Evolutionary conservation across 2,329 filamentous ascomycete genomes (phyloP).

Genomic region (Paraphoma sp.): DNA sequence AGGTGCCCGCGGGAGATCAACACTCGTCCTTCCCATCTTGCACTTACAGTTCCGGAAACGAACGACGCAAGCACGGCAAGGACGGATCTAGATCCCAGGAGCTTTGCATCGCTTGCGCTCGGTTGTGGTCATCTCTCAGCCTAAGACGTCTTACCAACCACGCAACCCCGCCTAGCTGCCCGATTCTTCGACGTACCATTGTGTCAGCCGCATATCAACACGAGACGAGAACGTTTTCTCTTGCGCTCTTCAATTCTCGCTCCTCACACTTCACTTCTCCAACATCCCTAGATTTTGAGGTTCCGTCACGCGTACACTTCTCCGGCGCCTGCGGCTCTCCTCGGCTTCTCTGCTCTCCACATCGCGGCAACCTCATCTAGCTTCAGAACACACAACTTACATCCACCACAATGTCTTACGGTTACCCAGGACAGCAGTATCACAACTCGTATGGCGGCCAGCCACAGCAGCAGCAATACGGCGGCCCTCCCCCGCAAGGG

Average conservation of each 20-base stretch:
- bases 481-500: conserved; percentile 37
- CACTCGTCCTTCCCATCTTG: background rate
- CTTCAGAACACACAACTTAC: background rate
- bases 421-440: conserved; percentile 50
- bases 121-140: conserved; percentile 12
- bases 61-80: background rate
- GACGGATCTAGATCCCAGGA: conserved; percentile 1
- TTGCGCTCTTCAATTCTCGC: background rate
- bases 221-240: background rate
- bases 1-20: conserved; percentile 1
- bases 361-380: background rate
- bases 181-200: conserved; percentile 7
- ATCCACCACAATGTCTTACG: conserved; percentile 45
- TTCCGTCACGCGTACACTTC: background rate
- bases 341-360: background rate
- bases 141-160: conserved; percentile 18
- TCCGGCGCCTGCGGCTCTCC: background rate
- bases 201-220: conserved; percentile 19
- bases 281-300: conserved; percentile 2
- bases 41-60: background rate
- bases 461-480: conserved; percentile 47
- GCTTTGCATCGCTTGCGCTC: background rate
- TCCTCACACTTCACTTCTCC: conserved; percentile 12
- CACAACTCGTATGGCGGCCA: conserved; percentile 50
- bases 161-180: conserved; percentile 20